Base-by-base conservation (phyloP, 2,329 filamentous ascomycete genomes). In the Diaporthe australafricana region DNA sequence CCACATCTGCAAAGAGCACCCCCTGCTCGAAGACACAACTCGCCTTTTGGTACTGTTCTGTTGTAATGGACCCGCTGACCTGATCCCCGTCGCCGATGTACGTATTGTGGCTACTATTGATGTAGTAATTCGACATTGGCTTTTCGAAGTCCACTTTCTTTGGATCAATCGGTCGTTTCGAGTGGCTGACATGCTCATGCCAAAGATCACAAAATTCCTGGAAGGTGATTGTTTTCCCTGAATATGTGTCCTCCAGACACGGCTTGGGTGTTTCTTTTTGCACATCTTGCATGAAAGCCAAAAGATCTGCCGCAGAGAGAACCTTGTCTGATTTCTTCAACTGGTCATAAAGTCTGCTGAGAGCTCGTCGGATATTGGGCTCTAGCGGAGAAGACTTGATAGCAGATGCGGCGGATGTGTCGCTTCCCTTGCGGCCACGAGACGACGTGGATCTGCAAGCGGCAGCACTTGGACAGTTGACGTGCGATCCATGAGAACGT, bases 71-170 rank as follows among this genome's bases (percentile, higher is more conserved):
- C 53, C 94, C 94, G 73, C 90, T 91, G 48, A 96, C 86, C 81
- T 98, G 96, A 77, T 97, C 95, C 1, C 95, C 95, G 1, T 92
- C 91, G n/a, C 56, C 70, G 50, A 98, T 85, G 80, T 98, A 98
- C 0, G 95, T 98, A 79, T 98, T 98, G 84, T 98, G 95, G 78
- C 94, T 98, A 75, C 94, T 97, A 73, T 92, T 97, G 80, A 98
- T 95, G 81, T 94, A 98, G 84, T 98, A 98, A 79, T 97, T 94
- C 57, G 92, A 94, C 72, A 97, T 86, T 2, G 94, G 93, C 66
- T 88, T 89, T 0, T 87, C 87, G 40, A 90, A 80, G 78, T 94
- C 91, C 71, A 89, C 85, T 73, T 83, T 77, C 38, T 83, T 76
- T 27, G 81, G 71, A 9, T 82, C 80, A 32, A 83, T 79, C 14